These are phyloP conservation scores for Nemania sp. DNA, from an alignment of 2,329 filamentous ascomycete genomes.

Conservation along the genomic window DNA sequence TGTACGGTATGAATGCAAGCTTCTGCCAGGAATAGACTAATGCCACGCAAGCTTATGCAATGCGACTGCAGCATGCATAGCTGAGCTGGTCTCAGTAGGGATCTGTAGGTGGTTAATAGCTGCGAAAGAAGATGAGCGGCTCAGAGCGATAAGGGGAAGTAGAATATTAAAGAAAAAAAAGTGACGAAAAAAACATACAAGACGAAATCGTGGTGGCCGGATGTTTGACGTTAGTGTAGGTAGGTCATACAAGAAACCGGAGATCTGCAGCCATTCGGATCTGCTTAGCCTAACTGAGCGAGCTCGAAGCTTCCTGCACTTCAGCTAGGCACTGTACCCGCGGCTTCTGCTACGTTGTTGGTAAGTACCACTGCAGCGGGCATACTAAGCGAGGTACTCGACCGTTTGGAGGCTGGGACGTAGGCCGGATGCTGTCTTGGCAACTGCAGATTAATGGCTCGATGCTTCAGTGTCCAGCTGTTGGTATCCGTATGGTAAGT, in stretches of 20 bases:
- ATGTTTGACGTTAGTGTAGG: not conserved
- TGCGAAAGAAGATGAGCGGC: constrained; percentile 3
- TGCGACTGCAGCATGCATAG: constrained; percentile 28
- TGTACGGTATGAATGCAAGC: constrained; percentile 28
- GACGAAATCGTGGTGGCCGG: not conserved
- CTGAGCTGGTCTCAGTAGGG: constrained; percentile 11
- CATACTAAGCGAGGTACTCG: too few relatives aligned
- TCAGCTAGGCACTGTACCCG: too few relatives aligned
- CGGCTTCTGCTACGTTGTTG: too few relatives aligned
- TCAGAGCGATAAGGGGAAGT: not conserved
- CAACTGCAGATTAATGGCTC: too few relatives aligned
- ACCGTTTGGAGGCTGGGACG: too few relatives aligned
- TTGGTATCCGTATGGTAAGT: too few relatives aligned
- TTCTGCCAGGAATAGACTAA: constrained; percentile 44
- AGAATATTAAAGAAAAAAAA: not conserved
- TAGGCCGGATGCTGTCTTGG: too few relatives aligned
- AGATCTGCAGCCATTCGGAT: not conserved
- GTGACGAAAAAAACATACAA: not conserved
- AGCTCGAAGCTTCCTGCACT: not conserved
- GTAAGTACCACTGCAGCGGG: too few relatives aligned
- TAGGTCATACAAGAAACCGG: too few relatives aligned
- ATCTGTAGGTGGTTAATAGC: constrained; percentile 10
- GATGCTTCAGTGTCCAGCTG: too few relatives aligned
- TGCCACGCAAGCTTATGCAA: constrained; percentile 47
- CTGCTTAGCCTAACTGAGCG: not conserved